Base-by-base conservation (phyloP, 768 basidiomycete species). In the Mycena pura region DNA sequence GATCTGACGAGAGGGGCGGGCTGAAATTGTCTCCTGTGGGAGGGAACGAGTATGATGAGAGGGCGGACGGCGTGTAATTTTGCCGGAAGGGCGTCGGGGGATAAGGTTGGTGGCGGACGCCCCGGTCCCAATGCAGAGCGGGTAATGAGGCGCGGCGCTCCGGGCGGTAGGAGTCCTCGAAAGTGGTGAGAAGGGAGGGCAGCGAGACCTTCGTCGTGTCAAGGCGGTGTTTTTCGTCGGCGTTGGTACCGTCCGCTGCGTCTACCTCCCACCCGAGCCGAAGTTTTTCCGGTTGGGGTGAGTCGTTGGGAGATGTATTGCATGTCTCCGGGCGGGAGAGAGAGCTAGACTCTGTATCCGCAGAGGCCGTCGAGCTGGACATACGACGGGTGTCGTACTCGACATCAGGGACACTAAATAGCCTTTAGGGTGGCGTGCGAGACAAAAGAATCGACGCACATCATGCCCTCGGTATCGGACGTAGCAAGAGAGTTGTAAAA, bases 331-430 rank as follows among this genome's bases (percentile, higher is more conserved):
- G 79, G 49, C 84, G 78, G 39, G 87, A 87, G 63, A 83, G 78
- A 60, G 81, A 76, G 72, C 79, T 83, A 76, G 80, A 83, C 75
- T 92, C 90, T 5, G 85, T 84, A 76, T 90, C 89, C 36, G 87
- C 82, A 15, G 90, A 91, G 57, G 85, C 82, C 49, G 86, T 87
- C 65, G 88, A 90, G 73, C 84, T 82, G 74, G 91, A 92, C 91
- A 93, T 92, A 70, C 90, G 88, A 70, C 90, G 83, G 34, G 73
- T 72, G 62, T 80, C 72, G 84, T 89, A 86, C 74, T 86, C 85
- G 64, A 84, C 69, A 73, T 83, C 85, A 62, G 80, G 67, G 44
- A 82, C 77, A 49, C 77, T 71, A 38, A 46, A 53, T 36, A 49
- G 15, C 29, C 2, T 28, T 27, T 31, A 15, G 29, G 25, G 19